Conservation (phyloP, 2,329 filamentous ascomycete species). For the Apiospora aurea region DNA sequence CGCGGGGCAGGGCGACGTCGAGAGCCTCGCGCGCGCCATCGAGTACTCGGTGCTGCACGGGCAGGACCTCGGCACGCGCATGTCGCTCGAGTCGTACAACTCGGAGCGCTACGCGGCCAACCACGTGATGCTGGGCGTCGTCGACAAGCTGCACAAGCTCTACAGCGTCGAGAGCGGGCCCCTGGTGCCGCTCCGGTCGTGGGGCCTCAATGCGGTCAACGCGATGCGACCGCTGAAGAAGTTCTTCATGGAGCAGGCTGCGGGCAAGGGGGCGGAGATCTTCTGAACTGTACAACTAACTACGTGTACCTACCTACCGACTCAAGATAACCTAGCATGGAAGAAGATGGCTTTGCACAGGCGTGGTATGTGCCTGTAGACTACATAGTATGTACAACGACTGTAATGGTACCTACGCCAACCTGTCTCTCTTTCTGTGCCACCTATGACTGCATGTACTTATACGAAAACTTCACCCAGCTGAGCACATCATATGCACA, state of each 20-base stretch:
- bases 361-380: neutral
- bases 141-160: slow-evolving; percentile 90
- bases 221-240: slow-evolving; percentile 77
- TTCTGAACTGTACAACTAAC: slow-evolving; percentile 29
- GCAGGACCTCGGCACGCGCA: slow-evolving; percentile 81
- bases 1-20: slow-evolving; percentile 88
- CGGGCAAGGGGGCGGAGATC: slow-evolving; percentile 54
- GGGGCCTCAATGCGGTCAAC: slow-evolving; percentile 81
- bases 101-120: slow-evolving; percentile 84
- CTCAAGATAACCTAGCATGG: neutral
- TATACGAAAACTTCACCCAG: neutral
- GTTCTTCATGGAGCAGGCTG: slow-evolving; percentile 82
- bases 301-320: too few species aligned
- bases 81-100: slow-evolving; percentile 83
- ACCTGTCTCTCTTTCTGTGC: neutral
- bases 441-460: neutral
- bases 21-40: slow-evolving; percentile 77
- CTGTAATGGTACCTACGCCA: neutral
- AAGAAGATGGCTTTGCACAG: neutral
- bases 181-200: slow-evolving; percentile 78
- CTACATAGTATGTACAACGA: neutral
- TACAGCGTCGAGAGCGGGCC: slow-evolving; percentile 84
- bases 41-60: slow-evolving; percentile 81
- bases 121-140: slow-evolving; percentile 77
- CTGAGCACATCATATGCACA: neutral